A percentile compares a stretch with the other conserved stretches of the same genome.
phyloP scores from a whole-genome alignment of 2,329 filamentous ascomycete genomes.

The Ambrosiella beaveri region DNA sequence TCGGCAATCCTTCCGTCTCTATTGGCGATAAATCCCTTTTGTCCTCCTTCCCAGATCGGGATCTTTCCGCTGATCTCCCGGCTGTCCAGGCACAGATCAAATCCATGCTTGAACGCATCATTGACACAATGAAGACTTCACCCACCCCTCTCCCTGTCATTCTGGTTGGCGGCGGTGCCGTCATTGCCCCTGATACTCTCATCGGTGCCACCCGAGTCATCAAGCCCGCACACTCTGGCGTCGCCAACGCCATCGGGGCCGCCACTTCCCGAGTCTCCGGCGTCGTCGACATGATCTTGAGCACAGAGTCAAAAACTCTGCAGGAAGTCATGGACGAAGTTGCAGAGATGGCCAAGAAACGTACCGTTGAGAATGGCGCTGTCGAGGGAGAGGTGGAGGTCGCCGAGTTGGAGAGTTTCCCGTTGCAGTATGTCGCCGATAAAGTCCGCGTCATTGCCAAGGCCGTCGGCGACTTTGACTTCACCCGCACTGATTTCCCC shows the following conservation, averaged over 20 bases:
- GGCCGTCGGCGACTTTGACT: conserved; percentile 38
- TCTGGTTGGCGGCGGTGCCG: conserved; percentile 45
- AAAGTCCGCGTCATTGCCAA: conserved; percentile 40
- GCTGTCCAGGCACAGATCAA: conserved; percentile 22
- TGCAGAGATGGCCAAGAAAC: conserved; percentile 21
- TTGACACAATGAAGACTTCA: conserved; percentile 47
- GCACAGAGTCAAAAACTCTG: conserved; percentile 26
- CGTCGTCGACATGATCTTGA: conserved; percentile 33
- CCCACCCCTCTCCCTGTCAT: conserved; percentile 41
- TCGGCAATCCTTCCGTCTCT: conserved; percentile 13
- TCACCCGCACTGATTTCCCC: conserved; percentile 17
- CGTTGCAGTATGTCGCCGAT: conserved; percentile 31
- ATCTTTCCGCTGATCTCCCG: conserved; percentile 15
- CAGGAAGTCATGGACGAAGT: conserved; percentile 25
- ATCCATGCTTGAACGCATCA: conserved; percentile 34
- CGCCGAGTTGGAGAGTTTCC: conserved; percentile 36
- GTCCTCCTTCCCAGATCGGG: conserved; percentile 13
- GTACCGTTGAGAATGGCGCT: conserved; percentile 22
- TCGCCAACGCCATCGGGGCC: conserved; percentile 49
- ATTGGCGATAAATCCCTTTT: conserved; percentile 20
- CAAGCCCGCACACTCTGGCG: conserved; percentile 37
- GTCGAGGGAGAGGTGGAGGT: conserved; percentile 26
- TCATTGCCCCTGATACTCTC: conserved; percentile 38
- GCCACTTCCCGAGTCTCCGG: conserved; percentile 43
- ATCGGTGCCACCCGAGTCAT: conserved; percentile 37